Percentiles rank a stretch among this genome's conserved stretches.
Conservation (phyloP, 805 yeast species). For the Ogataea wickerhamii region DNA sequence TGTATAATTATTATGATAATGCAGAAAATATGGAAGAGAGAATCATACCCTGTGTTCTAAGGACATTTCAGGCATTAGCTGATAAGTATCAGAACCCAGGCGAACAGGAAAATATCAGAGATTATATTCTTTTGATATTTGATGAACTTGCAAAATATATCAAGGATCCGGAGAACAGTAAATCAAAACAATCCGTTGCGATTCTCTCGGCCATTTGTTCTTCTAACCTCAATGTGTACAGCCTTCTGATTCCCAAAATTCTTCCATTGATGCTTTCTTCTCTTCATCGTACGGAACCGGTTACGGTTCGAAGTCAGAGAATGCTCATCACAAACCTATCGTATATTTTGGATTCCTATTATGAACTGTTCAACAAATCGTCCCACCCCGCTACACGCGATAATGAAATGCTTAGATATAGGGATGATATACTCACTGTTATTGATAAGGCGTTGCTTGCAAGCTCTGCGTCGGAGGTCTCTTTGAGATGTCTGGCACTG, state of each 20-base stretch:
- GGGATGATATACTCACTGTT: slow-evolving; percentile 66
- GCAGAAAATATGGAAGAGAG: slow-evolving; percentile 33
- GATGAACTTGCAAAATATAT: slow-evolving; percentile 56
- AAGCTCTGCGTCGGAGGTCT: slow-evolving; percentile 63
- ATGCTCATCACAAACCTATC: slow-evolving; percentile 57
- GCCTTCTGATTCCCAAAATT: slow-evolving; percentile 43
- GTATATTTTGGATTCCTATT: slow-evolving; percentile 50
- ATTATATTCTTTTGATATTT: slow-evolving; percentile 27
- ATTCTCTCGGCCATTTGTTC: slow-evolving; percentile 55
- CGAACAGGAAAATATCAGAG: slow-evolving; percentile 16
- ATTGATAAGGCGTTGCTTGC: slow-evolving; percentile 68
- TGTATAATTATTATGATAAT: slow-evolving; percentile 29
- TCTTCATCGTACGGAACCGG: slow-evolving; percentile 18
- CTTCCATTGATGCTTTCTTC: slow-evolving; percentile 42
- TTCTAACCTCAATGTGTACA: slow-evolving; percentile 43
- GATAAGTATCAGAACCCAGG: slow-evolving; percentile 26
- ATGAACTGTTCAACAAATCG: slow-evolving; percentile 37
- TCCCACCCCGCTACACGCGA: slow-evolving; percentile 9
- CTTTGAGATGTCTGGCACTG: slow-evolving; percentile 63
- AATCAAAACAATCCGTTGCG: slow-evolving; percentile 58
- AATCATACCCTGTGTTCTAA: slow-evolving; percentile 39
- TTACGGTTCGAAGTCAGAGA: slow-evolving; percentile 57
- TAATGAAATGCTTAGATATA: slow-evolving; percentile 43
- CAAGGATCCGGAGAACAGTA: slow-evolving; percentile 45
- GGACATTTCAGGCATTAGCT: slow-evolving; percentile 44